These are phyloP conservation scores for Penicillium robsamsonii DNA, from an alignment of 495 filamentous ascomycete genomes.

Conservation along the genomic window DNA sequence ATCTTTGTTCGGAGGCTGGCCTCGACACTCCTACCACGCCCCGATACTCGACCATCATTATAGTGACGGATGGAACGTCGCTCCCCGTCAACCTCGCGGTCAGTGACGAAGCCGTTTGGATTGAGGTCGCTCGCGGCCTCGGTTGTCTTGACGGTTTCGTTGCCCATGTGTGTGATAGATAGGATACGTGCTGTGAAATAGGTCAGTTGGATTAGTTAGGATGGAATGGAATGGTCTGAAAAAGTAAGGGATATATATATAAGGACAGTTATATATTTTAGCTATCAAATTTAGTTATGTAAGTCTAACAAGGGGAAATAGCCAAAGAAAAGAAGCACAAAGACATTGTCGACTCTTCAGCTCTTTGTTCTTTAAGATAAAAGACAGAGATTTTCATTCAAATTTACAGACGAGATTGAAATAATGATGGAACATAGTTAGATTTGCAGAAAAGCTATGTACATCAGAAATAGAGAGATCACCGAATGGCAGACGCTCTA, in stretches of 20 bases:
- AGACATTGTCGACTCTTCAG: not conserved
- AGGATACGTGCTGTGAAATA: not conserved
- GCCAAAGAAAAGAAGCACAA: not conserved
- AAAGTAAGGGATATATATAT: conserved; percentile 3
- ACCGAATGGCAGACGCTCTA: conserved; percentile 31
- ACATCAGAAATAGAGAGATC: conserved; percentile 22
- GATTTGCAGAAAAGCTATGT: conserved; percentile 28
- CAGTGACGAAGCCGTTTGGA: conserved; percentile 7
- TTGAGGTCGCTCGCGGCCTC: not conserved
- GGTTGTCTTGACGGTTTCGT: not conserved
- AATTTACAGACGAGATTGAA: not conserved
- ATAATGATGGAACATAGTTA: conserved; percentile 7
- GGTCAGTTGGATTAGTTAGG: not conserved
- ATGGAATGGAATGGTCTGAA: not conserved
- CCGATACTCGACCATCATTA: conserved; percentile 8
- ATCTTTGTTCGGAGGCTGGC: not conserved
- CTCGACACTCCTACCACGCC: not conserved
- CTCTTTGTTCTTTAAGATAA: not conserved
- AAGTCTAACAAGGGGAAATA: not conserved
- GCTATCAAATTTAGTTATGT: not conserved
- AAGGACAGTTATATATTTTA: not conserved
- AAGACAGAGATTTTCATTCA: not conserved
- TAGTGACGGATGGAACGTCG: conserved; percentile 3
- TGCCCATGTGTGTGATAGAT: not conserved
- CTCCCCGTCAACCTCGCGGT: conserved; percentile 4